A percentile compares a stretch with the other conserved stretches of the same genome.
Evolutionary conservation across 371 early-diverging fungal species (phyloP).

Genomic region (Mucor circinelloides): DNA sequence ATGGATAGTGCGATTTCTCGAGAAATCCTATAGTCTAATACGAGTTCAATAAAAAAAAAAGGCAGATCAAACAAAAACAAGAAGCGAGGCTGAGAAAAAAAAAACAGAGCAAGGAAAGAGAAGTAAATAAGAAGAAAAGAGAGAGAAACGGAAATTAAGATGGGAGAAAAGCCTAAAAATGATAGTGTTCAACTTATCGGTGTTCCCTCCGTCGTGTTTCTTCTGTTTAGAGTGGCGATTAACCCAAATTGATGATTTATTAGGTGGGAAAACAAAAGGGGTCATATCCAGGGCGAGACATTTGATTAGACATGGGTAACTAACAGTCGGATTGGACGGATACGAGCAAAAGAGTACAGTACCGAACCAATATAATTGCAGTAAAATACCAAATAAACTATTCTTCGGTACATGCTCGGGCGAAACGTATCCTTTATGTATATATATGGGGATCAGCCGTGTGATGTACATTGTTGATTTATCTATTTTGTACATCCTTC

Average conservation of each 20-base stretch:
- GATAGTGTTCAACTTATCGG: background rate
- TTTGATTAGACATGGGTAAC: conserved; percentile 19
- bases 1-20: background rate
- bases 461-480: background rate
- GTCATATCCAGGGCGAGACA: conserved; percentile 15
- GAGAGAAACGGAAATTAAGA: conserved; percentile 10
- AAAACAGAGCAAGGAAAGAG: conserved; percentile 1
- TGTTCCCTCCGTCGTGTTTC: conserved; percentile 1
- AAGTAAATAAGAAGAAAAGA: conserved; percentile 4
- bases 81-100: background rate
- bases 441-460: background rate
- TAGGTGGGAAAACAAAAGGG: conserved; percentile 1
- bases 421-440: background rate
- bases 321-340: conserved; percentile 16
- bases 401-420: background rate
- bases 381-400: background rate
- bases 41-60: background rate
- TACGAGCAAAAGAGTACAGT: background rate
- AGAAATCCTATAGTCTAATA: background rate
- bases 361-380: conserved; percentile 14
- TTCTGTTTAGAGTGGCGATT: conserved; percentile 12
- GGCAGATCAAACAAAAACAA: background rate
- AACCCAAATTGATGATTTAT: background rate
- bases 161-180: conserved; percentile 8
- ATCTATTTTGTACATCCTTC: background rate